Conservation (phyloP, 139 green algal species). For the Mesotaenium endlicherianum region DNA sequence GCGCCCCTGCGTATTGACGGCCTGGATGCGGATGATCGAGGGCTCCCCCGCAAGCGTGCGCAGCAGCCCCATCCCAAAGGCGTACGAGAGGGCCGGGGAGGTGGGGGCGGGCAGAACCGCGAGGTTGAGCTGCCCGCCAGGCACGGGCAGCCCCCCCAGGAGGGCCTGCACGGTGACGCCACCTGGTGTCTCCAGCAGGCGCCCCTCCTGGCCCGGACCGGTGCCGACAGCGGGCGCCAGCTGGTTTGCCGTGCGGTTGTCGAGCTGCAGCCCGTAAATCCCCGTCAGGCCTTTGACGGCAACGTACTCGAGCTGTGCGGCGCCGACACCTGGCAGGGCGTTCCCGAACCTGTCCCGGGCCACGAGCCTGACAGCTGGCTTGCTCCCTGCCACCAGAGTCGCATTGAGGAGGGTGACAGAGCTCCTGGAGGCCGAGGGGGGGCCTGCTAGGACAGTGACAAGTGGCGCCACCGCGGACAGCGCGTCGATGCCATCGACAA, state of each 20-base stretch:
- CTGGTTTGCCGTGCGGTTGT: neutral
- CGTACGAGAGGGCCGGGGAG: slow-evolving; percentile 13
- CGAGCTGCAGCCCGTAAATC: too few relatives aligned
- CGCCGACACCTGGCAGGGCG: neutral
- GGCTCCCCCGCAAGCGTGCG: neutral
- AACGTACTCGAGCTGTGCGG: neutral
- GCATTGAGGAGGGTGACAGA: neutral
- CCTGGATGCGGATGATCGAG: neutral
- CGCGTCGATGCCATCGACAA: too few relatives aligned
- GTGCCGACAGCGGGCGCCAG: neutral
- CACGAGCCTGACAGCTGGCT: neutral
- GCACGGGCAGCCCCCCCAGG: neutral
- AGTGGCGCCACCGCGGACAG: neutral
- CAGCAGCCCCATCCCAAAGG: neutral
- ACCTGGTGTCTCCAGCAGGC: neutral
- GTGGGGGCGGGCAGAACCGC: neutral
- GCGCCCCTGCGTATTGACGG: neutral
- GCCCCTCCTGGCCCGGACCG: neutral
- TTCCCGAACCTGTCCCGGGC: slow-evolving; percentile 5
- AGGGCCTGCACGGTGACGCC: neutral
- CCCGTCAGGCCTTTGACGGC: neutral
- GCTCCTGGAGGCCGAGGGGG: neutral
- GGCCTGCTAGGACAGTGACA: neutral
- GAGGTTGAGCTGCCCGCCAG: neutral
- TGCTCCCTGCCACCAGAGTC: neutral